Evolutionary conservation across 2,329 filamentous ascomycete genomes (phyloP).

Genomic region (Magnaporthiopsis incrustans): DNA sequence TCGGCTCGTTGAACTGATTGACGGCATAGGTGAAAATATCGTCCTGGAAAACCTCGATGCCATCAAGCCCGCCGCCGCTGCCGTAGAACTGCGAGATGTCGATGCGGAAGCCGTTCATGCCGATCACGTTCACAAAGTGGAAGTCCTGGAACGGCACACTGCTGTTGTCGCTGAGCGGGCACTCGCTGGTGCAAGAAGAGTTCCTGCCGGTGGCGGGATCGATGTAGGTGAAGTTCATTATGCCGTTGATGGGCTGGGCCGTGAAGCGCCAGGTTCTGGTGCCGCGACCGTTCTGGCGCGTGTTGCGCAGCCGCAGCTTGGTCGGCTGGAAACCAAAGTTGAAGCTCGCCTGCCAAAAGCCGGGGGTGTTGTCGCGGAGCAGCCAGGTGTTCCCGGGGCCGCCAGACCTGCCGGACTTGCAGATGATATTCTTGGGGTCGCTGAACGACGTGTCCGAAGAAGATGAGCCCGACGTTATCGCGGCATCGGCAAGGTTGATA

Average conservation of each 20-base stretch:
- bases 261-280: slow-evolving; percentile 85
- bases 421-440: slow-evolving; percentile 75
- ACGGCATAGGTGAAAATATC: slow-evolving; percentile 82
- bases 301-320: slow-evolving; percentile 83
- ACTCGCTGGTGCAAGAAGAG: slow-evolving; percentile 68
- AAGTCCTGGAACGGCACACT: slow-evolving; percentile 75
- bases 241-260: slow-evolving; percentile 77
- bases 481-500: slow-evolving; percentile 76
- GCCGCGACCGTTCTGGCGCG: slow-evolving; percentile 71
- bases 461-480: slow-evolving; percentile 59
- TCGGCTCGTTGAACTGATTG: slow-evolving; percentile 79
- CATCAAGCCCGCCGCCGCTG: slow-evolving; percentile 71
- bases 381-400: slow-evolving; percentile 77
- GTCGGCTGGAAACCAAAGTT: slow-evolving; percentile 80
- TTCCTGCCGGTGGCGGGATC: slow-evolving; percentile 64
- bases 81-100: slow-evolving; percentile 87
- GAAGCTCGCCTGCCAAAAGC: slow-evolving; percentile 78
- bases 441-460: slow-evolving; percentile 56
- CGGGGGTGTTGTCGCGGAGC: slow-evolving; percentile 63
- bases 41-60: slow-evolving; percentile 80
- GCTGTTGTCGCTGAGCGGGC: slow-evolving; percentile 69
- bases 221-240: slow-evolving; percentile 91
- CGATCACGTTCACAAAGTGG: slow-evolving; percentile 76
- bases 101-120: slow-evolving; percentile 80
- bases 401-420: slow-evolving; percentile 60